Base-by-base conservation (phyloP, 2,329 filamentous ascomycete genomes). In the Paraconiothyrium brasiliense region DNA sequence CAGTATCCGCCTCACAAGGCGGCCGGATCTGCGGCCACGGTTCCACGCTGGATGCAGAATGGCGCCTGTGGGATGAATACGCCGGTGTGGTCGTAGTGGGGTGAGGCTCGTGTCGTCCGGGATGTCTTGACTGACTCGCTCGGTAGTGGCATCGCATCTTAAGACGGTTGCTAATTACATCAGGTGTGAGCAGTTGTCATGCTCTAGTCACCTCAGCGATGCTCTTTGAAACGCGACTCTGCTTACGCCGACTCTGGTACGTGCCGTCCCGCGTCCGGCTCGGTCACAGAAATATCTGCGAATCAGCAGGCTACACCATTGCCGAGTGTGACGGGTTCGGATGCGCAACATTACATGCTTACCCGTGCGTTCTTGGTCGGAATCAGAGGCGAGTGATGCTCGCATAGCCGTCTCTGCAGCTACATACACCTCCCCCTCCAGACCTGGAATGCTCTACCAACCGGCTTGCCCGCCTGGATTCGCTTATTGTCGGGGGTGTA, bases 11-110 rank as follows among this genome's bases (percentile, higher is more conserved):
- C 61, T 63, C 67, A 67, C 66, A 61, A 55, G 61, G 66, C 62
- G 61, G 63, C 51, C 62, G 70, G 76, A 78, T 76, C 72, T 76
- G 67, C 75, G 51, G 64, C 69, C 66, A 71, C 67, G 70, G 69
- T 65, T 70, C 69, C 69, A 74, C 71, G 71, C 71, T 71, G 58
- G 59, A 49, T 66, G 63, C 59, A 64, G 62, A 43, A 64, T 48
- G 61, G 61, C 64, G 57, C 60, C 66, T 68, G 68, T 74, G 70
- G 70, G 69, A 67, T 68, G 3, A 67, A 67, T 58, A 27, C 64
- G 63, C 70, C 69, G 71, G 70, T 71, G 61, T 62, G 62, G 59
- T 61, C 70, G 60, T 58, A 59, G 60, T 66, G 57, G 62, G 63
- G 66, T 70, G 65, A 69, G 65, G 69, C 64, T 69, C 65, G 57